Conservation (phyloP, 2,329 filamentous ascomycete genomes). For the Aspergillus aculeatinus region DNA sequence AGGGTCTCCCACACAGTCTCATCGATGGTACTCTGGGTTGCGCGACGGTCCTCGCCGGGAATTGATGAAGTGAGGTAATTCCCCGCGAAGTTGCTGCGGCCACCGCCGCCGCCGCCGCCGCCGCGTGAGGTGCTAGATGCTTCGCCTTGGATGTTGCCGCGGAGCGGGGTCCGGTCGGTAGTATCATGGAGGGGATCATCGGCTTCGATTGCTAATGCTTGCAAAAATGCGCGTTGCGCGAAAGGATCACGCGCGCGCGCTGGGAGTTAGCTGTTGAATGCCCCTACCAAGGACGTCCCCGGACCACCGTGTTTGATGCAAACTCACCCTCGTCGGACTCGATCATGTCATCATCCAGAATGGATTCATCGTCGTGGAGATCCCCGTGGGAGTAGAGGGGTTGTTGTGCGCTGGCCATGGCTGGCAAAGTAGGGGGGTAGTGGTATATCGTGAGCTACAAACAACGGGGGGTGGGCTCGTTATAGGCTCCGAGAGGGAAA, state of each 20-base stretch:
- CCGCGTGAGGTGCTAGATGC: conserved; percentile 43
- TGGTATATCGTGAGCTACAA: background rate
- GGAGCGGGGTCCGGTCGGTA: conserved; percentile 74
- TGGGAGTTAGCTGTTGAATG: background rate
- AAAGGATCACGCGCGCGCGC: background rate
- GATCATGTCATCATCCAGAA: conserved; percentile 70
- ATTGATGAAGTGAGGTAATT: conserved; percentile 86
- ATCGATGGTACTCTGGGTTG: conserved; percentile 90
- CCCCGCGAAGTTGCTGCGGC: conserved; percentile 63
- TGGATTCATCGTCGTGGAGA: conserved; percentile 61
- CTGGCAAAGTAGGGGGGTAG: conserved; percentile 4
- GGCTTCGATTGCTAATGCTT: conserved; percentile 72
- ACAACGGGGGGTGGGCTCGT: too few relatives aligned
- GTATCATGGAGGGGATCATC: conserved; percentile 74
- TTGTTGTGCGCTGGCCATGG: conserved; percentile 41
- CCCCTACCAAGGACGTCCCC: background rate
- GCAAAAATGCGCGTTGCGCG: background rate
- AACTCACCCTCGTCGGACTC: conserved; percentile 72
- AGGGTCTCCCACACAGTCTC: conserved; percentile 98
- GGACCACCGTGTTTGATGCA: background rate
- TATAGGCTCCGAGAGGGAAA: too few relatives aligned
- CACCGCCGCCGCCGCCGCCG: conserved; percentile 22
- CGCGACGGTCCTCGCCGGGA: conserved; percentile 86
- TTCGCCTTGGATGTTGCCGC: conserved; percentile 74
- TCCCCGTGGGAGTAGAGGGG: conserved; percentile 54